Evolutionary conservation across 768 basidiomycete genomes (phyloP).

Genomic region (Suillus subaureus): DNA sequence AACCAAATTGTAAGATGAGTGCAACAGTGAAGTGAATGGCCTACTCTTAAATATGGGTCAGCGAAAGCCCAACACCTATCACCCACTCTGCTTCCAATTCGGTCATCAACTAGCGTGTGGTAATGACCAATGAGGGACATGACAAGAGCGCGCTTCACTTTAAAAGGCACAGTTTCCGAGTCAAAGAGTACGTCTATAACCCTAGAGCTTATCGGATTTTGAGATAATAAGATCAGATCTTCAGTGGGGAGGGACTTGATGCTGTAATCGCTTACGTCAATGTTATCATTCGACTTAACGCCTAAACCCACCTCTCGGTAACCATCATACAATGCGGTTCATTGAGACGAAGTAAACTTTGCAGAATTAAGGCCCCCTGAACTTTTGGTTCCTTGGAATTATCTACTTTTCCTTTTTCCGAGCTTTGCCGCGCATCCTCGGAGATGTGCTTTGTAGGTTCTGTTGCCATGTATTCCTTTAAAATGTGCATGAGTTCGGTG

Average conservation of each 20-base stretch:
- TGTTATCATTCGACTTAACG: slow-evolving; percentile 2
- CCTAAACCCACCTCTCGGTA: slow-evolving; percentile 60
- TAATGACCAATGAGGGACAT: slow-evolving; percentile 78
- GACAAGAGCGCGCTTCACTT: slow-evolving; percentile 71
- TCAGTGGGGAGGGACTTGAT: slow-evolving; percentile 58
- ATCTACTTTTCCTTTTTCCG: slow-evolving; percentile 19
- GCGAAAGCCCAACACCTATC: slow-evolving; percentile 90
- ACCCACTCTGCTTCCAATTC: slow-evolving; percentile 86
- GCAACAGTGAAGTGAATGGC: slow-evolving; percentile 2
- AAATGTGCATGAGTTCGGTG: slow-evolving; percentile 22
- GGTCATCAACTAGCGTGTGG: slow-evolving; percentile 82
- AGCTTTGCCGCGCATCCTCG: slow-evolving; percentile 13
- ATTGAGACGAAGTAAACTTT: slow-evolving; percentile 74
- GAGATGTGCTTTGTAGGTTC: slow-evolving; percentile 14
- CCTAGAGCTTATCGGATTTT: slow-evolving; percentile 70
- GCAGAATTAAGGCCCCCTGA: slow-evolving; percentile 85
- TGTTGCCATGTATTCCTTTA: slow-evolving; percentile 26
- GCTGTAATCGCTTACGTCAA: slow-evolving; percentile 40
- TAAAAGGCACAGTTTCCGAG: slow-evolving; percentile 62
- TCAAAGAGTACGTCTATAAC: slow-evolving; percentile 80
- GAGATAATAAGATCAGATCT: slow-evolving; percentile 59
- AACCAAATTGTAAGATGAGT: slow-evolving; percentile 4
- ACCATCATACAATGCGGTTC: slow-evolving; percentile 69
- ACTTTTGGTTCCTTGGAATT: slow-evolving; percentile 64
- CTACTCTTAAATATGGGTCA: slow-evolving; percentile 91